Percentiles rank a stretch among this genome's conserved stretches.
These are phyloP conservation scores for Hsuehochloa calcarea DNA, from an alignment of 176 grass and related monocot genomes.

Conservation along the genomic window DNA sequence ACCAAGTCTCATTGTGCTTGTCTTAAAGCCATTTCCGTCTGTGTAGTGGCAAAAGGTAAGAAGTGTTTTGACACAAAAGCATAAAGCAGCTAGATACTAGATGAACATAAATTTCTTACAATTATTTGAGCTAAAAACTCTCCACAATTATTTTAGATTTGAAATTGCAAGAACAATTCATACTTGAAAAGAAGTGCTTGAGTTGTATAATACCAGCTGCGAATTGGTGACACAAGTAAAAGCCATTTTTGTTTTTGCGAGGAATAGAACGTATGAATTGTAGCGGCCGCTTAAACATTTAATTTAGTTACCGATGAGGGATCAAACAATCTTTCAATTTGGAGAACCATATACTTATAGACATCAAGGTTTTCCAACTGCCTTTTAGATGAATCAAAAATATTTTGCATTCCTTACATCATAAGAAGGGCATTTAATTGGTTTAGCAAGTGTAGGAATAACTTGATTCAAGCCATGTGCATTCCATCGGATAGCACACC, in stretches of 20 bases:
- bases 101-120: not conserved
- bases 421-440: not conserved
- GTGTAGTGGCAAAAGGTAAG: conserved; percentile 22
- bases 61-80: not conserved
- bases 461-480: not conserved
- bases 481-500: not conserved
- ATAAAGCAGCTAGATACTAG: conserved; percentile 1
- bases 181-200: conserved; percentile 7
- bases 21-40: conserved; percentile 99
- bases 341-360: not conserved
- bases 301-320: not conserved
- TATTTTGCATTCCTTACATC: not conserved
- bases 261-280: conserved; percentile 14
- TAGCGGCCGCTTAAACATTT: not conserved
- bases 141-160: not conserved
- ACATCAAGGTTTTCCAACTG: conserved; percentile 1
- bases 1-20: conserved; percentile 98
- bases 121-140: not conserved
- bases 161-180: not conserved
- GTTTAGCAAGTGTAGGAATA: not conserved
- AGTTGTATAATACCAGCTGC: conserved; percentile 18
- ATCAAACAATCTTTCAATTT: conserved; percentile 6
- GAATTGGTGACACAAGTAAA: not conserved
- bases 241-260: not conserved
- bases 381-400: not conserved